These are phyloP conservation scores for Poa annua DNA, from an alignment of 176 grass and related monocot genomes.

Conservation along the genomic window DNA sequence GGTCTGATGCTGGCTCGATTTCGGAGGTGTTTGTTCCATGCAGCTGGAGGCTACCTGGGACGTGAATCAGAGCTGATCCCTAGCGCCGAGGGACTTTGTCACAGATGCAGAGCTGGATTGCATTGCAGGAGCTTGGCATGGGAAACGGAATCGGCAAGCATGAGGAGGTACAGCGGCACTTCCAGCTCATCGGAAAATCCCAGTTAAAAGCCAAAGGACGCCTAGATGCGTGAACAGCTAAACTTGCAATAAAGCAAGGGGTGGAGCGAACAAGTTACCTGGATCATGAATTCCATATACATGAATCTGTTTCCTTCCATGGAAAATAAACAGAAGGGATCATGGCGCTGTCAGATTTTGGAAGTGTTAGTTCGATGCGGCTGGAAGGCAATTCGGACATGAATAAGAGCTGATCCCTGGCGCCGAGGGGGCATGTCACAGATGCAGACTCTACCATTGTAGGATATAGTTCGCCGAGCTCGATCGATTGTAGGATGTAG, in stretches of 20 bases:
- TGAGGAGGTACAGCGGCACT: neutral
- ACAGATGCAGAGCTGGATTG: too few relatives aligned
- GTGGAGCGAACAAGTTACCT: neutral
- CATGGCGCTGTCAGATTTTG: neutral
- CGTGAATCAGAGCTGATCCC: too few relatives aligned
- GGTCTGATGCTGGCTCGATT: too few relatives aligned
- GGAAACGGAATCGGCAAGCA: neutral
- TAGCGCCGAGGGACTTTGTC: too few relatives aligned
- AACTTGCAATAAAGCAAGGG: neutral
- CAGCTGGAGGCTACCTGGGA: too few relatives aligned
- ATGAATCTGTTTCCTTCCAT: neutral
- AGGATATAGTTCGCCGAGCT: slow-evolving; percentile 24
- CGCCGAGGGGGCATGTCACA: too few relatives aligned
- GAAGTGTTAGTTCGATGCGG: too few relatives aligned
- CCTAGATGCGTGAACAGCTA: too few relatives aligned
- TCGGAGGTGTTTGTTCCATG: too few relatives aligned
- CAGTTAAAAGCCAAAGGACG: neutral
- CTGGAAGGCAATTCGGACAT: too few relatives aligned
- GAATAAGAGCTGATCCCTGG: too few relatives aligned
- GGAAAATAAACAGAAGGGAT: neutral
- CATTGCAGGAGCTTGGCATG: neutral
- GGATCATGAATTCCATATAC: too few relatives aligned
- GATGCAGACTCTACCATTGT: neutral
- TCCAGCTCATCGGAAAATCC: neutral
- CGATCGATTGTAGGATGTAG: slow-evolving; percentile 21